A percentile compares a stretch with the other conserved stretches of the same genome.
phyloP scores from a whole-genome alignment of 2,329 filamentous ascomycete genomes.

The Xylariaceae sp. region DNA sequence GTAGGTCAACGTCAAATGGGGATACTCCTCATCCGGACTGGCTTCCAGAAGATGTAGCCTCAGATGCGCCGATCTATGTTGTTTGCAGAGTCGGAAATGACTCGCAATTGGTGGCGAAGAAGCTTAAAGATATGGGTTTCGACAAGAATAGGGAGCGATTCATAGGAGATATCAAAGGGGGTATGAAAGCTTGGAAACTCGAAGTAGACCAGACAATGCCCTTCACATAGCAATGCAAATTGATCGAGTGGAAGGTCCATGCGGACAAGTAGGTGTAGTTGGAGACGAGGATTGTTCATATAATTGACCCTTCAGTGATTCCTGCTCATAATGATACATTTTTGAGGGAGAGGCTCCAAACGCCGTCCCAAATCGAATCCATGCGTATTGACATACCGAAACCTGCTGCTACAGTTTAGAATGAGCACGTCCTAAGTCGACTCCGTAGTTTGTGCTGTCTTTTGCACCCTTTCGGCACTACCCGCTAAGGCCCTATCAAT shows the following conservation, averaged over 20 bases:
- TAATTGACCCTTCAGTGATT: constrained; percentile 37
- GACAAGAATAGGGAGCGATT: constrained; percentile 59
- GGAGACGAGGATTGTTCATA: constrained; percentile 33
- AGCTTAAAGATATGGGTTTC: constrained; percentile 67
- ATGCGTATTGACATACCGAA: constrained; percentile 23
- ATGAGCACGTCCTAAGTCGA: constrained; percentile 1
- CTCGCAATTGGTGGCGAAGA: constrained; percentile 72
- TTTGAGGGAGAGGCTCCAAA: constrained; percentile 40
- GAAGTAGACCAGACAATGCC: constrained; percentile 67
- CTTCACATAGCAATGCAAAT: constrained; percentile 51
- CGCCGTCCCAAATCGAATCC: constrained; percentile 32
- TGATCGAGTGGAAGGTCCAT: background rate
- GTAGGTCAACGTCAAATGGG: constrained; percentile 27
- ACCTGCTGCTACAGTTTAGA: constrained; percentile 18
- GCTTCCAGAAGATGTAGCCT: constrained; percentile 48
- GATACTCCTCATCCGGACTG: constrained; percentile 41
- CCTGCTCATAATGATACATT: constrained; percentile 37
- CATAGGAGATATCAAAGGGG: constrained; percentile 75
- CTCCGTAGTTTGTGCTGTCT: background rate
- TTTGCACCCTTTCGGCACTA: background rate
- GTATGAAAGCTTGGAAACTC: constrained; percentile 74
- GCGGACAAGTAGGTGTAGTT: background rate
- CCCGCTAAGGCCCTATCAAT: background rate
- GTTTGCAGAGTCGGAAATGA: constrained; percentile 81
- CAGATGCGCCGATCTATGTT: constrained; percentile 67